These are phyloP conservation scores for Pythium sukuiense DNA, from an alignment of 352 stramenopile species.

Conservation along the genomic window DNA sequence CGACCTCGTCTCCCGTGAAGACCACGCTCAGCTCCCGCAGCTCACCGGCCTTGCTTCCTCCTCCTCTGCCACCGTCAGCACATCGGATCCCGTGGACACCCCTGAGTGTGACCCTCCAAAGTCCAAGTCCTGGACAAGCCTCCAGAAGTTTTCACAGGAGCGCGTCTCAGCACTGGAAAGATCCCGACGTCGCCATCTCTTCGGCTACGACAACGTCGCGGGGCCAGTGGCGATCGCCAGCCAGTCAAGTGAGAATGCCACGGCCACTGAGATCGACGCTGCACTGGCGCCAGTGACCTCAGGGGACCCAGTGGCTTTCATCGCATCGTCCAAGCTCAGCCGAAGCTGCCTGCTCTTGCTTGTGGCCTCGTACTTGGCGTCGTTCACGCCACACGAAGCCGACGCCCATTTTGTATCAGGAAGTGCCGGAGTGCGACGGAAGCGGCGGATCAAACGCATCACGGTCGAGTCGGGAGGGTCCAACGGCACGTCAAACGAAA, in stretches of 20 bases:
- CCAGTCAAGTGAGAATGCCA: not conserved
- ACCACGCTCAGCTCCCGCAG: constrained; percentile 17
- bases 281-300: constrained; percentile 11
- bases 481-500: constrained; percentile 9
- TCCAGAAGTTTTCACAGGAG: constrained; percentile 27
- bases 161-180: constrained; percentile 45
- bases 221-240: not conserved
- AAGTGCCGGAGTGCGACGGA: constrained; percentile 45
- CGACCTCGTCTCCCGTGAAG: constrained; percentile 18
- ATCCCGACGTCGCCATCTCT: constrained; percentile 54
- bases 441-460: constrained; percentile 44
- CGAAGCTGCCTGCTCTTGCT: constrained; percentile 71
- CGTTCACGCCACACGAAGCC: constrained; percentile 78
- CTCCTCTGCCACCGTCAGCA: not conserved
- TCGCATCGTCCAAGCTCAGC: constrained; percentile 62
- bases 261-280: not conserved
- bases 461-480: constrained; percentile 9
- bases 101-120: constrained; percentile 28
- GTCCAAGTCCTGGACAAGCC: constrained; percentile 32
- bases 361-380: constrained; percentile 70
- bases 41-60: not conserved
- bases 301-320: constrained; percentile 38
- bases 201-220: constrained; percentile 58
- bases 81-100: not conserved
- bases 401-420: constrained; percentile 76